phyloP scores from a whole-genome alignment of 1,284 basidiomycete species.

The Hemileia vastatrix region DNA sequence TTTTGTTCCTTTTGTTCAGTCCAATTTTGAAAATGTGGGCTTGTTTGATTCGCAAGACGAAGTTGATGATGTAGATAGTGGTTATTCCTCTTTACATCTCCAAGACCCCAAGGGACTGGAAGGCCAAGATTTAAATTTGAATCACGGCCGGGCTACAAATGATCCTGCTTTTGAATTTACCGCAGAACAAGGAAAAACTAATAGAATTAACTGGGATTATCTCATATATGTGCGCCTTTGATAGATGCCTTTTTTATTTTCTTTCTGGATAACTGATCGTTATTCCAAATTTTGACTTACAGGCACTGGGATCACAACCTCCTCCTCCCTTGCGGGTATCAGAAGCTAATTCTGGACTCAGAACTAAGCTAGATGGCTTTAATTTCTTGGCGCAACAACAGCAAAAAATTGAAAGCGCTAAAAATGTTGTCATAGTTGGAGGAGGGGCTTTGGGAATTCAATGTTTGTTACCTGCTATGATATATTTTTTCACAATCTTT shows the following conservation, averaged over 20 bases:
- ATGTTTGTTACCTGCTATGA: not conserved
- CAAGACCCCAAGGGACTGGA: not conserved
- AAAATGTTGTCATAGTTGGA: conserved; percentile 17
- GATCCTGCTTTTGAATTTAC: not conserved
- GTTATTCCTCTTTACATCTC: not conserved
- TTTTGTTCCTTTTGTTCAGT: no score
- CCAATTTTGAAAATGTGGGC: no score
- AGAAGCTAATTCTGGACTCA: not conserved
- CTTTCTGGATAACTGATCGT: not conserved
- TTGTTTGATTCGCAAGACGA: no score
- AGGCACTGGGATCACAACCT: conserved; percentile 17
- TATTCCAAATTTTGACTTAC: not conserved
- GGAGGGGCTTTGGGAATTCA: conserved; percentile 18
- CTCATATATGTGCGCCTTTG: conserved; percentile 11
- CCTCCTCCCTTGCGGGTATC: conserved; percentile 6
- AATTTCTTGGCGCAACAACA: conserved; percentile 11
- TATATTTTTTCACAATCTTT: no score
- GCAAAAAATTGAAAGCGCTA: not conserved
- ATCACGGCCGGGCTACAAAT: not conserved
- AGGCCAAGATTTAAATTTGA: conserved; percentile 1
- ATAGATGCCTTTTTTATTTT: no score
- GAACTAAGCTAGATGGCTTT: conserved; percentile 4
- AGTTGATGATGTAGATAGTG: conserved; percentile 8
- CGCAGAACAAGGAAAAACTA: no score
- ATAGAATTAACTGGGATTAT: conserved; percentile 15